Evolutionary conservation across 768 basidiomycete species (phyloP).

Genomic region (Naganishia onofrii): DNA sequence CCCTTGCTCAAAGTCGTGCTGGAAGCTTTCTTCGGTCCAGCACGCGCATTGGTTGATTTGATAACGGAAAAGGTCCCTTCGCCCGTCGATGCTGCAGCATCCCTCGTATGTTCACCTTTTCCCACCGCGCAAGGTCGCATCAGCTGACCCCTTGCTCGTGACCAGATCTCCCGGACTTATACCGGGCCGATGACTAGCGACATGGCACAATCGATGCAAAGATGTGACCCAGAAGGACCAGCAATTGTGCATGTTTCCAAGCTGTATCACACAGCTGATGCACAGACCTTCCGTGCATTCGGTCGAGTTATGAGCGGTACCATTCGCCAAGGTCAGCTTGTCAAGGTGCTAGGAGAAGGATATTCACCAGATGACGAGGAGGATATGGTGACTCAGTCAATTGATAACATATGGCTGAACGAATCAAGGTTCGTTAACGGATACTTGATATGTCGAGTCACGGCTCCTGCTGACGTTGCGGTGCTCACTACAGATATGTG

Average conservation of each 20-base stretch:
- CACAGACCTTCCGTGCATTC: constrained; percentile 92
- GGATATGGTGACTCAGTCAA: constrained; percentile 81
- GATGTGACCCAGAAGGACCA: constrained; percentile 78
- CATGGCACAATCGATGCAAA: constrained; percentile 72
- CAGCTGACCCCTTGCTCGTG: not conserved
- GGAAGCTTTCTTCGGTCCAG: constrained; percentile 91
- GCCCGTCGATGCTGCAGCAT: constrained; percentile 49
- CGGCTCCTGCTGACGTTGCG: not conserved
- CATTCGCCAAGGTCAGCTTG: constrained; percentile 69
- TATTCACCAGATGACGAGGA: constrained; percentile 99
- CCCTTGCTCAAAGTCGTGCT: constrained; percentile 89
- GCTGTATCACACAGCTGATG: constrained; percentile 93
- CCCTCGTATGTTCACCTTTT: not conserved
- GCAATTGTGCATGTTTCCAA: constrained; percentile 91
- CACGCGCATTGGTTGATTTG: constrained; percentile 88
- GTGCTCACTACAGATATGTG: constrained; percentile 68
- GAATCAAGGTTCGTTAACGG: constrained; percentile 71
- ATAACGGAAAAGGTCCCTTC: constrained; percentile 85
- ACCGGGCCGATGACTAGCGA: constrained; percentile 82
- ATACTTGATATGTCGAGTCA: not conserved
- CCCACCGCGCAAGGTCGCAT: not conserved
- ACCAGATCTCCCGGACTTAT: constrained; percentile 76
- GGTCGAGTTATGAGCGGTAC: constrained; percentile 93
- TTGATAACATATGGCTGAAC: constrained; percentile 86
- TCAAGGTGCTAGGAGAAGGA: constrained; percentile 97